Base-by-base conservation (phyloP, 2,329 filamentous ascomycete species). In the Exophiala aquamarina region DNA sequence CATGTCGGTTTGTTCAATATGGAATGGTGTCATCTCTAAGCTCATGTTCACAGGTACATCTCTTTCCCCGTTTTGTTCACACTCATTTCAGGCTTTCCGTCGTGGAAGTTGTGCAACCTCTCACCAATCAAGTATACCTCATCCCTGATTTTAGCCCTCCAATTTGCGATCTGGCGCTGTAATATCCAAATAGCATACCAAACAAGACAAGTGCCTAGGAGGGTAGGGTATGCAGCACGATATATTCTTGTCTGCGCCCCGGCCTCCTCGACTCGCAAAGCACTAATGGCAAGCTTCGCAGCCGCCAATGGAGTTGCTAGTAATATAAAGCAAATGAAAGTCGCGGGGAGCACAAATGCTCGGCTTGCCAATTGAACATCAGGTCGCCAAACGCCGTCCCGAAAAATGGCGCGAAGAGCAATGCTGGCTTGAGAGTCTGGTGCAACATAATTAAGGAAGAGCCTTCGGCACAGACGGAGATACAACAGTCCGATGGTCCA, bases 101-200 rank as follows among this genome's bases (percentile, higher is more conserved):
- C 84, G 2, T 89, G 88, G 69, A 96, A 95, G 66, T 98, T 98
- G 70, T 98, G 94, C 61, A 98, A 70, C 50, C 91, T 75, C 71
- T 98, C 92, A 2, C 93, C 93, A 62, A 97, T 93, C 35, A 98
- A 73, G 66, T 98, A 98, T 1, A 95, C 91, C 69, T 98, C 94
- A 66, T 98, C 94, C 31, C 89, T 77, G 37, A 98, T 89, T 48
- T 85, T 81, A 47, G 83, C 76, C 59, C 87, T 82, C 91, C 92
- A 97, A 15, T 81, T 73, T 37, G 80, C 78, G 41, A 93, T 78
- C 42, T 89, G 78, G 36, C 77, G 69, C 42, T 58, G 59, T 28
- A 62, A 47, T 7, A 35, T 41, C 17, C 47, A 11, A 4, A 43
- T 19, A 2, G 5, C 63, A 56, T 23, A 69, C 53, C 26, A 70